A percentile compares a stretch with the other conserved stretches of the same genome.
Conservation (phyloP, 108 stramenopile species). For the Cyclotella atomus region DNA sequence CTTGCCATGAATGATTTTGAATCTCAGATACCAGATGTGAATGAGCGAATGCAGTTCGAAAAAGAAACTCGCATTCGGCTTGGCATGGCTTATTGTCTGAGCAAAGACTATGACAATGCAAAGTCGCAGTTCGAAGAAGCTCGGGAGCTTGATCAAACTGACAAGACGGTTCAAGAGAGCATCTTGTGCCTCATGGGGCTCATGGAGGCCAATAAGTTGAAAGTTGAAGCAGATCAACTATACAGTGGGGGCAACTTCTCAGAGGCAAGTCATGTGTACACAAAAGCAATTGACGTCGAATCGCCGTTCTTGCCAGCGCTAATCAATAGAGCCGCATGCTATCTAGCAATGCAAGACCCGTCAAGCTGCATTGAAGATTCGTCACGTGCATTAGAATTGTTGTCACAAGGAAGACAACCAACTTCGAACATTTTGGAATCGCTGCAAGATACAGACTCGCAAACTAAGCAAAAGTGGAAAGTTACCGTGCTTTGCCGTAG, state of each 20-base stretch:
- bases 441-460: constrained; percentile 8
- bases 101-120: constrained; percentile 18
- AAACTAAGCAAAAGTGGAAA: constrained; percentile 31
- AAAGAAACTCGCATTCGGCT: constrained; percentile 17
- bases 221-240: constrained; percentile 41
- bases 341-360: constrained; percentile 27
- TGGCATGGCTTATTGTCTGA: constrained; percentile 46
- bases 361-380: constrained; percentile 53
- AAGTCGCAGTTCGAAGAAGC: constrained; percentile 29
- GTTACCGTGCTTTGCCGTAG: constrained; percentile 33
- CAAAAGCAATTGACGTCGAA: constrained; percentile 45
- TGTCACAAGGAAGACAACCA: constrained; percentile 9
- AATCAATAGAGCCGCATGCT: constrained; percentile 56
- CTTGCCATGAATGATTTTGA: constrained; percentile 13
- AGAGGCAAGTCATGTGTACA: constrained; percentile 40
- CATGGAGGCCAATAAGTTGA: constrained; percentile 37
- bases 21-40: constrained; percentile 4
- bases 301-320: constrained; percentile 15
- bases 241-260: constrained; percentile 37
- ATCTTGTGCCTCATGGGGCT: constrained; percentile 12
- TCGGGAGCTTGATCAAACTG: constrained; percentile 14
- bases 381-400: constrained; percentile 14
- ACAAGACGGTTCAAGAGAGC: constrained; percentile 12
- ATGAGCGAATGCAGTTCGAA: no score
- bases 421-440: constrained; percentile 31